A percentile compares a stretch with the other conserved stretches of the same genome.
phyloP scores from a whole-genome alignment of 2,329 filamentous ascomycete genomes.

The Penicillium sp. region DNA sequence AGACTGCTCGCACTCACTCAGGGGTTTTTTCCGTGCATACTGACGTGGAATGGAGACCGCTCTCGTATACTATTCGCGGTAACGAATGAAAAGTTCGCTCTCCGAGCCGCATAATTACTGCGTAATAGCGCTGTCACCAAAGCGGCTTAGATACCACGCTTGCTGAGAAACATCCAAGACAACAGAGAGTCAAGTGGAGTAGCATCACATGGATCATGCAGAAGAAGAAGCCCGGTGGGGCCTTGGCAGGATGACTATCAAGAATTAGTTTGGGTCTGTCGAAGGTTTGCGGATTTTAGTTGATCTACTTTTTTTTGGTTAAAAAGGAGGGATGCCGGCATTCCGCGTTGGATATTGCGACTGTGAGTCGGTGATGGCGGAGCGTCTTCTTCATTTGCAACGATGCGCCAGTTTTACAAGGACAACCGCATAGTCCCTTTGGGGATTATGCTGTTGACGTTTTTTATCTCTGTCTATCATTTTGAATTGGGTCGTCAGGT shows the following conservation, averaged over 20 bases:
- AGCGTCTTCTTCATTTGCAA: neutral
- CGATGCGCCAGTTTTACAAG: slow-evolving; percentile 30
- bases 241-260: neutral
- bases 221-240: slow-evolving; percentile 7
- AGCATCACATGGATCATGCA: neutral
- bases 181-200: slow-evolving; percentile 13
- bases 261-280: neutral
- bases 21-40: slow-evolving; percentile 11
- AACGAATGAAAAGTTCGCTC: neutral
- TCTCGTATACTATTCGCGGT: neutral
- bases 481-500: slow-evolving; percentile 31
- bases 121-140: slow-evolving; percentile 11
- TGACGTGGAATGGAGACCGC: slow-evolving; percentile 5
- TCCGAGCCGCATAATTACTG: slow-evolving; percentile 18
- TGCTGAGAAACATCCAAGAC: slow-evolving; percentile 5
- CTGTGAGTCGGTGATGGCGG: neutral
- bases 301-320: neutral
- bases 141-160: neutral
- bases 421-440: slow-evolving; percentile 35
- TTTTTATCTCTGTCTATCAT: slow-evolving; percentile 34
- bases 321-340: slow-evolving; percentile 19
- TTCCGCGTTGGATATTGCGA: neutral
- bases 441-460: slow-evolving; percentile 32
- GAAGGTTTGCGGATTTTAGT: neutral
- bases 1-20: slow-evolving; percentile 5